These are phyloP conservation scores for Mycena latifolia DNA, from an alignment of 768 basidiomycete genomes.

Conservation along the genomic window DNA sequence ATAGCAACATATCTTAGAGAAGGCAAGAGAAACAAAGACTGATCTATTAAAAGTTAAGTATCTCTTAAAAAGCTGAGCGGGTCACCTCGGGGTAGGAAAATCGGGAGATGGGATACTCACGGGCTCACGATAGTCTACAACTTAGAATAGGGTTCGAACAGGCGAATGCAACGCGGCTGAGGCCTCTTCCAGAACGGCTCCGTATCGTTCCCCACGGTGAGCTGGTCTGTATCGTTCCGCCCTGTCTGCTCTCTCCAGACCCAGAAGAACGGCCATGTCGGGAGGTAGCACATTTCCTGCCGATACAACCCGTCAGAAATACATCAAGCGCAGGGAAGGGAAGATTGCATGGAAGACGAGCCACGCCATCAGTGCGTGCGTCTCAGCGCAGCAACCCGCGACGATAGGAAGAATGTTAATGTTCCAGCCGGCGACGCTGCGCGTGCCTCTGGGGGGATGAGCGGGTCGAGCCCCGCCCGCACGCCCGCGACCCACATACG, in stretches of 20 bases:
- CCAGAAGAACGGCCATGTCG: constrained; percentile 22
- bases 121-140: too few species aligned
- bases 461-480: constrained; percentile 18
- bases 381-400: constrained; percentile 2
- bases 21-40: too few species aligned
- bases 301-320: too few species aligned
- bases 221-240: background rate
- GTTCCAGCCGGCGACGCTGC: too few species aligned
- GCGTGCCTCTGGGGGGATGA: background rate
- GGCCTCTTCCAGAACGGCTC: constrained; percentile 17
- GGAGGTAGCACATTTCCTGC: constrained; percentile 29
- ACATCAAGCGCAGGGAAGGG: too few species aligned
- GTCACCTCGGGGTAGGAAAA: too few species aligned
- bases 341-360: constrained; percentile 12
- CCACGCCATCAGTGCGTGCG: constrained; percentile 19
- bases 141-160: constrained; percentile 1
- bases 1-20: too few species aligned
- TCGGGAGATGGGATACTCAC: too few species aligned
- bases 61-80: too few species aligned
- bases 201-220: too few species aligned
- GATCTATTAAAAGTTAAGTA: too few species aligned
- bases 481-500: constrained; percentile 32
- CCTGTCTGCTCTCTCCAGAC: too few species aligned
- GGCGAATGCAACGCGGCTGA: constrained; percentile 5
- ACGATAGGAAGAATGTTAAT: background rate